Conservation (phyloP, 116 monocot species). For the Iris pallida region DNA sequence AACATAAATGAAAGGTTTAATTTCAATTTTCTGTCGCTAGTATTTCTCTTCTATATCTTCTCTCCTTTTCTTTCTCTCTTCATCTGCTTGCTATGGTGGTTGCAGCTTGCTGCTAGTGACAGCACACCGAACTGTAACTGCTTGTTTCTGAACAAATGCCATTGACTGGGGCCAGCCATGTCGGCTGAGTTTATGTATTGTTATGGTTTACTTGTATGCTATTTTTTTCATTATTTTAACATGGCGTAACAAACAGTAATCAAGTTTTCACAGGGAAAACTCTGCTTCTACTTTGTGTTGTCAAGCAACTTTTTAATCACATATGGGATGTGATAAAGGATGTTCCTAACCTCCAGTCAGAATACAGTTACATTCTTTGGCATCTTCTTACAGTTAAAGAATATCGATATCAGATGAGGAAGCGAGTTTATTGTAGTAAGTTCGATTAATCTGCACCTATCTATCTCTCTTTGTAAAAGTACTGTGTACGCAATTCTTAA, state of each 20-base stretch:
- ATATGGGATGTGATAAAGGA: conserved; percentile 64
- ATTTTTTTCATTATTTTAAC: no score
- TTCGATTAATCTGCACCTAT: not conserved
- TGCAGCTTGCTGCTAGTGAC: no score
- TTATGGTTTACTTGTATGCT: no score
- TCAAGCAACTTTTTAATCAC: conserved; percentile 65
- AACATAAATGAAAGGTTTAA: no score
- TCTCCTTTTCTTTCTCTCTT: no score
- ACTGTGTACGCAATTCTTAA: not conserved
- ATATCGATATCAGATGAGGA: conserved; percentile 76
- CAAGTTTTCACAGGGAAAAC: conserved; percentile 36
- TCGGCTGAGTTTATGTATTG: no score
- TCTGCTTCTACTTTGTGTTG: conserved; percentile 51
- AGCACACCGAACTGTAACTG: no score
- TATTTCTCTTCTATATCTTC: no score
- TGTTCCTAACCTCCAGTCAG: conserved; percentile 54
- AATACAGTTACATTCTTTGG: conserved; percentile 71
- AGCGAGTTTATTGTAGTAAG: conserved; percentile 61
- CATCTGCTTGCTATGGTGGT: no score
- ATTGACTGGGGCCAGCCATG: no score
- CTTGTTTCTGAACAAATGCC: no score
- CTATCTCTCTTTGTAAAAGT: not conserved
- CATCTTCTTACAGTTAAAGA: conserved; percentile 55
- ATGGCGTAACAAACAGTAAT: not conserved
- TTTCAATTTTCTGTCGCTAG: no score